Percentiles rank a stretch among this genome's conserved stretches.
phyloP scores from a whole-genome alignment of 441 rosid species.

The Aleurites moluccanus region DNA sequence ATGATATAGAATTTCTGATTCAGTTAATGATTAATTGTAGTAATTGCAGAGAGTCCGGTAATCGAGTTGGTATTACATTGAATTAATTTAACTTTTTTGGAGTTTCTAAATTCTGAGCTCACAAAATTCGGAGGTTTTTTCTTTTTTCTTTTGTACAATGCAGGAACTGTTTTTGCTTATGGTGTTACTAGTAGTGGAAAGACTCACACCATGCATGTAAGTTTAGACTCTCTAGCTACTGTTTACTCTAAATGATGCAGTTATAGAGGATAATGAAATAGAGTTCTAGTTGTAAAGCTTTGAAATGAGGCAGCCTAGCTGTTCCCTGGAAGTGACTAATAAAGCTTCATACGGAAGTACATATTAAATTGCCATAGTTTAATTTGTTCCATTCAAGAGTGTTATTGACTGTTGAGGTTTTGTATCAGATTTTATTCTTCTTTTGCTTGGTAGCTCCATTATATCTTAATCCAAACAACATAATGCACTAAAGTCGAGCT shows the following conservation, averaged over 20 bases:
- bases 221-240: conserved; percentile 25
- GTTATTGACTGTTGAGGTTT: not conserved
- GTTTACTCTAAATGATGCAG: not conserved
- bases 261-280: too few species aligned
- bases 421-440: not conserved
- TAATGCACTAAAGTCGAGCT: not conserved
- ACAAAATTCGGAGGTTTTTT: too few species aligned
- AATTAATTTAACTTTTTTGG: too few species aligned
- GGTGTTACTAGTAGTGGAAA: conserved; percentile 99
- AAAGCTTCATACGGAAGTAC: not conserved
- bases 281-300: too few species aligned
- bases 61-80: not conserved
- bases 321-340: too few species aligned
- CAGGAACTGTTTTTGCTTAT: conserved; percentile 99
- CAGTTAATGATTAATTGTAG: conserved; percentile 5
- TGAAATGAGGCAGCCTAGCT: too few species aligned
- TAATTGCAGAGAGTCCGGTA: not conserved
- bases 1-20: conserved; percentile 22
- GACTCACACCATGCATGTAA: conserved; percentile 99
- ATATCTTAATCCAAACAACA: not conserved
- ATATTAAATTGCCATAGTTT: not conserved
- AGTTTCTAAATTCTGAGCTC: too few species aligned
- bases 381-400: not conserved
- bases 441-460: not conserved
- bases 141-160: too few species aligned